Percentiles rank a stretch among this genome's conserved stretches.
phyloP scores from a whole-genome alignment of 2,329 filamentous ascomycete genomes.

The Colletotrichum ledebouriae region DNA sequence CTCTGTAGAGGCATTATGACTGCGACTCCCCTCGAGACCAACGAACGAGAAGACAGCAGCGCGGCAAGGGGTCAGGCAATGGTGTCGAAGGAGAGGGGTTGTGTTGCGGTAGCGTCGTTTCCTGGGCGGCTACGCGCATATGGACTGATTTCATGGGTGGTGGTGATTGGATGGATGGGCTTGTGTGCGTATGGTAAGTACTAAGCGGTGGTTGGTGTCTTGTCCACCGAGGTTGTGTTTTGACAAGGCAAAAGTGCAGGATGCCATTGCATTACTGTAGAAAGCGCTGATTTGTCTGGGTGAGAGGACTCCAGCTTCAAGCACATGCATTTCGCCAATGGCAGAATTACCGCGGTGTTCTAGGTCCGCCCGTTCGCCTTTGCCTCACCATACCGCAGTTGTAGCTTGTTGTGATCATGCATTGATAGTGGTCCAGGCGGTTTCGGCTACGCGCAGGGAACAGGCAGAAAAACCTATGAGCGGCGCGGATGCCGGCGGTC shows the following conservation, averaged over 20 bases:
- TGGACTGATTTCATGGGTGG: constrained; percentile 16
- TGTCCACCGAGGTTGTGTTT: not conserved
- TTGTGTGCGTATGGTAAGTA: too few relatives aligned
- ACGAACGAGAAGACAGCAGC: not conserved
- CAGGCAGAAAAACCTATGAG: not conserved
- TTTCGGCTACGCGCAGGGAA: constrained; percentile 16
- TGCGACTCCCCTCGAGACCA: too few relatives aligned
- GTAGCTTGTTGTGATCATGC: not conserved
- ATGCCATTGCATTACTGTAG: too few relatives aligned
- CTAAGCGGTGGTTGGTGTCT: not conserved
- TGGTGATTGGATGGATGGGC: not conserved
- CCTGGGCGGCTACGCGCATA: constrained; percentile 31
- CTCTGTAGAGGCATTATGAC: too few relatives aligned
- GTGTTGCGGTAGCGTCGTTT: constrained; percentile 25
- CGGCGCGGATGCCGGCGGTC: constrained; percentile 17
- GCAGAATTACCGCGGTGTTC: too few relatives aligned
- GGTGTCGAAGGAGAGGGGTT: not conserved
- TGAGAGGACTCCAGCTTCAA: too few relatives aligned
- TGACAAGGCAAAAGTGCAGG: too few relatives aligned
- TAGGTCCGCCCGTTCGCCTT: too few relatives aligned
- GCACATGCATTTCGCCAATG: too few relatives aligned
- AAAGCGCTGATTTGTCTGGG: too few relatives aligned
- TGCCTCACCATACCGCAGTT: not conserved
- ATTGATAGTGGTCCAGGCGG: not conserved
- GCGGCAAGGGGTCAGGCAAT: not conserved